phyloP scores from a whole-genome alignment of 2,329 filamentous ascomycete genomes.

The Aureobasidium leucospermi region DNA sequence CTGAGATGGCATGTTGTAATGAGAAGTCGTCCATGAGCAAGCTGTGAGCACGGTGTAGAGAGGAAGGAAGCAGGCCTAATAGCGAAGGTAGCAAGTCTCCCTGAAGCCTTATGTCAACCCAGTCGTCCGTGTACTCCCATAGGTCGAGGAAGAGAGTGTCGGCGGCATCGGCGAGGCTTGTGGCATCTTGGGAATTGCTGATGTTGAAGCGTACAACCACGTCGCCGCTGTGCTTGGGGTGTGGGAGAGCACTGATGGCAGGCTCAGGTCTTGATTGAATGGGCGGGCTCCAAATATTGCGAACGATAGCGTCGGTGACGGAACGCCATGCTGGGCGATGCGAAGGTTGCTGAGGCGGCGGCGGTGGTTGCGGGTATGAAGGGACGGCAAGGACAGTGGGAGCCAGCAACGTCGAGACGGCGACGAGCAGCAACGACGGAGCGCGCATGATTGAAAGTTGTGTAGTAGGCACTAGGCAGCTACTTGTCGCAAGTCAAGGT shows the following conservation, averaged over 20 bases:
- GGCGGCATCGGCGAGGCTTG: slow-evolving; percentile 63
- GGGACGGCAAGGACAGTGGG: slow-evolving; percentile 12
- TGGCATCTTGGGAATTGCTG: slow-evolving; percentile 59
- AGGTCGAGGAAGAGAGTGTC: slow-evolving; percentile 77
- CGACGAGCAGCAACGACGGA: neutral
- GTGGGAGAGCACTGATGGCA: slow-evolving; percentile 16
- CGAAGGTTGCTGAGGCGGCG: neutral
- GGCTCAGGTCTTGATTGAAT: neutral
- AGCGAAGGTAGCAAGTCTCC: slow-evolving; percentile 71
- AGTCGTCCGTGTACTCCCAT: slow-evolving; percentile 76
- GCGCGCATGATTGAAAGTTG: slow-evolving; percentile 9
- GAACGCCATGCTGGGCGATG: slow-evolving; percentile 16
- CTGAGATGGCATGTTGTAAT: slow-evolving; percentile 66
- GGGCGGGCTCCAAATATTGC: slow-evolving; percentile 15
- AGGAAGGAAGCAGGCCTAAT: slow-evolving; percentile 67
- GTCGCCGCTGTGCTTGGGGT: slow-evolving; percentile 49
- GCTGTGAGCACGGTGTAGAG: slow-evolving; percentile 63
- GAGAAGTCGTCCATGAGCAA: slow-evolving; percentile 66
- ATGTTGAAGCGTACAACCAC: slow-evolving; percentile 88
- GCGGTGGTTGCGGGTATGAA: slow-evolving; percentile 4
- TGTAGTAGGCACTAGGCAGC: neutral
- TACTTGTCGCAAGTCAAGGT: neutral
- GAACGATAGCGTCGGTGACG: slow-evolving; percentile 16
- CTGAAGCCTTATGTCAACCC: slow-evolving; percentile 75
- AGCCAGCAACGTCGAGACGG: neutral